These are phyloP conservation scores for Combretum micranthum DNA, from an alignment of 345 rosid species.

Conservation along the genomic window DNA sequence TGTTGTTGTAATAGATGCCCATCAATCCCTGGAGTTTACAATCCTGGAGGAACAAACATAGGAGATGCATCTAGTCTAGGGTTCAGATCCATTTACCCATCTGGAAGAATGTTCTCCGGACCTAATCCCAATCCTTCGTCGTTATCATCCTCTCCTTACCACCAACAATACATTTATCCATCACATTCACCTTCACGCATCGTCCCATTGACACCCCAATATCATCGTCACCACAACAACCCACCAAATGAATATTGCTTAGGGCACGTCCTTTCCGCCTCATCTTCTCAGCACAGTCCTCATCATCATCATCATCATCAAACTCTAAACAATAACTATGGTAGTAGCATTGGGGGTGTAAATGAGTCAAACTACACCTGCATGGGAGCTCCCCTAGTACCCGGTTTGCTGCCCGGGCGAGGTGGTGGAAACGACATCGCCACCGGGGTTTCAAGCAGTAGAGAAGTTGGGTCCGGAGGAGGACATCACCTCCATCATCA, in stretches of 20 bases:
- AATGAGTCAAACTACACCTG: conserved; percentile 57
- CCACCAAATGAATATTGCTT: conserved; percentile 42
- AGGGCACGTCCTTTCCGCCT: conserved; percentile 48
- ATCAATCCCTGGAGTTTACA: conserved; percentile 30
- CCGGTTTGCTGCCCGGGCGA: conserved; percentile 19
- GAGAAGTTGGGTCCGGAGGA: conserved; percentile 16
- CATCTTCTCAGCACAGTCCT: conserved; percentile 6
- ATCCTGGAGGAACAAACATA: conserved; percentile 34
- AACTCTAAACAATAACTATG: neutral
- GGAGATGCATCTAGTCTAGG: conserved; percentile 41
- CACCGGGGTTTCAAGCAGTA: conserved; percentile 13
- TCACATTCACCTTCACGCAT: conserved; percentile 46
- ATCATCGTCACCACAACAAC: conserved; percentile 13
- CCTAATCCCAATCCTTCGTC: conserved; percentile 41
- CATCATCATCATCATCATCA: no score
- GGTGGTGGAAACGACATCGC: conserved; percentile 18
- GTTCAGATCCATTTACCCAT: conserved; percentile 46
- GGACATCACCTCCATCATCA: conserved; percentile 6
- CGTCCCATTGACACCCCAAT: conserved; percentile 29
- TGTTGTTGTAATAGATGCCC: conserved; percentile 34
- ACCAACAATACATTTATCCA: conserved; percentile 30
- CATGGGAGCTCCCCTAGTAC: conserved; percentile 58
- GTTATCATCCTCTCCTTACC: conserved; percentile 22
- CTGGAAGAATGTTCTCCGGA: conserved; percentile 1
- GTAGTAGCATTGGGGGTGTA: conserved; percentile 18